Conservation (phyloP, 1,139 yeast species). For the Magnusiomyces clavatus region DNA sequence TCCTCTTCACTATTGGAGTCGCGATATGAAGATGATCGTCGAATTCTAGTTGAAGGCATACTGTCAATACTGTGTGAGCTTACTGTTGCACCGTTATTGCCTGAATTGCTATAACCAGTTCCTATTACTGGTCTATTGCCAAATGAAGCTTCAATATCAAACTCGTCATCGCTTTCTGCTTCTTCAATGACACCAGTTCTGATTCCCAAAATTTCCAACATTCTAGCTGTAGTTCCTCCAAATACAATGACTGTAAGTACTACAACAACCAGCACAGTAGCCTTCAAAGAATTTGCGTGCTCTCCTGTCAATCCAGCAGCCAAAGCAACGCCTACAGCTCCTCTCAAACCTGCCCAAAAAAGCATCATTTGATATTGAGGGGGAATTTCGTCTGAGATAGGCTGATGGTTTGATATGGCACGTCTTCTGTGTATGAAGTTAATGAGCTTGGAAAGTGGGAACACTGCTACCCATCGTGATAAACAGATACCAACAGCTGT, state of each 20-base stretch:
- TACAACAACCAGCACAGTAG: slow-evolving; percentile 93
- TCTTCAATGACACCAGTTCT: slow-evolving; percentile 87
- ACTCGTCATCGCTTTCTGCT: slow-evolving; percentile 82
- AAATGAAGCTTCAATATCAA: slow-evolving; percentile 75
- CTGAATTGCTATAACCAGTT: neutral
- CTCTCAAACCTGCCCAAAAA: slow-evolving; percentile 98
- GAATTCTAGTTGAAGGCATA: slow-evolving; percentile 9
- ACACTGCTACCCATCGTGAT: slow-evolving; percentile 96
- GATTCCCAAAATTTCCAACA: slow-evolving; percentile 91
- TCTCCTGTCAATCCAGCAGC: slow-evolving; percentile 98
- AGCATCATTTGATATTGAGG: slow-evolving; percentile 98
- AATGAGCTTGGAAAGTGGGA: slow-evolving; percentile 80
- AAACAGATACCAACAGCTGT: slow-evolving; percentile 87
- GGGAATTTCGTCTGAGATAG: slow-evolving; percentile 79
- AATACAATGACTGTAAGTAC: slow-evolving; percentile 92
- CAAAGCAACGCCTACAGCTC: slow-evolving; percentile 98
- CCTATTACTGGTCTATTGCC: slow-evolving; percentile 13
- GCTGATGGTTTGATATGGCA: slow-evolving; percentile 2
- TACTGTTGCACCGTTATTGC: neutral
- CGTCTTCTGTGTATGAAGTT: slow-evolving; percentile 70
- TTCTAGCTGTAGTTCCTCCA: slow-evolving; percentile 98
- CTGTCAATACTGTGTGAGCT: neutral
- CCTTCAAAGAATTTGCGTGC: slow-evolving; percentile 77
- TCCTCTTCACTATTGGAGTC: slow-evolving; percentile 17
- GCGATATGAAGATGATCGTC: slow-evolving; percentile 21